Percentiles rank a stretch among this genome's conserved stretches.
phyloP scores from a whole-genome alignment of 1,284 basidiomycete species.

The Meira miltonrushii region DNA sequence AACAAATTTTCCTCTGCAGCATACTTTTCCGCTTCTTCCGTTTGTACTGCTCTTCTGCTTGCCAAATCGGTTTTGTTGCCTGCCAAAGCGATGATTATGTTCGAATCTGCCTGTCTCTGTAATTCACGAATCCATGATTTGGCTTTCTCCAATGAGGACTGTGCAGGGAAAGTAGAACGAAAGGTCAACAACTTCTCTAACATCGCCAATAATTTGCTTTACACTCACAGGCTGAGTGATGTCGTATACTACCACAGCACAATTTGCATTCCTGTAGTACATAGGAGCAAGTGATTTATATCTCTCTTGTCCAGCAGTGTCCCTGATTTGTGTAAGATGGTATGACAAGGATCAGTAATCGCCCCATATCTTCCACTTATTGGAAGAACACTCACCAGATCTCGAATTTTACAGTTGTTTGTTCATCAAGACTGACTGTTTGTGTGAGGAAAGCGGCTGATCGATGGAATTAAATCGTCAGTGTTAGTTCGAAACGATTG shows the following conservation, averaged over 20 bases:
- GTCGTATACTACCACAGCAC: slow-evolving; percentile 50
- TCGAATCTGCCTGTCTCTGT: slow-evolving; percentile 92
- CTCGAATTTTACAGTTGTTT: slow-evolving; percentile 91
- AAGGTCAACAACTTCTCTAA: neutral
- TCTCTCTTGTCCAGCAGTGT: slow-evolving; percentile 82
- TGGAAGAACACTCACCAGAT: slow-evolving; percentile 65
- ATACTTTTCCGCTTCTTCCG: slow-evolving; percentile 69
- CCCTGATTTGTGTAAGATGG: slow-evolving; percentile 17
- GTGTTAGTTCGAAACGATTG: neutral
- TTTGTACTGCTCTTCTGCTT: slow-evolving; percentile 54
- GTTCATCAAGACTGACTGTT: slow-evolving; percentile 82
- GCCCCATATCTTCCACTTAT: neutral
- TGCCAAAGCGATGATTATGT: slow-evolving; percentile 74
- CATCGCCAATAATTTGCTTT: neutral
- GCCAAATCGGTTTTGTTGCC: slow-evolving; percentile 90
- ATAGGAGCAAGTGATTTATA: slow-evolving; percentile 57
- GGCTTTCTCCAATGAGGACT: slow-evolving; percentile 78
- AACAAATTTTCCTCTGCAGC: slow-evolving; percentile 90
- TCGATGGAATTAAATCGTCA: neutral
- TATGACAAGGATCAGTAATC: neutral
- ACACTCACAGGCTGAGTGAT: slow-evolving; percentile 38
- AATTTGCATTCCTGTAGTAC: slow-evolving; percentile 53
- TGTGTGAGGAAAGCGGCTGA: slow-evolving; percentile 85
- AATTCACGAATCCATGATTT: slow-evolving; percentile 94
- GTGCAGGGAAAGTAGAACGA: neutral